These are phyloP conservation scores for Schizophyllum amplum DNA, from an alignment of 1,284 basidiomycete genomes.

Conservation along the genomic window DNA sequence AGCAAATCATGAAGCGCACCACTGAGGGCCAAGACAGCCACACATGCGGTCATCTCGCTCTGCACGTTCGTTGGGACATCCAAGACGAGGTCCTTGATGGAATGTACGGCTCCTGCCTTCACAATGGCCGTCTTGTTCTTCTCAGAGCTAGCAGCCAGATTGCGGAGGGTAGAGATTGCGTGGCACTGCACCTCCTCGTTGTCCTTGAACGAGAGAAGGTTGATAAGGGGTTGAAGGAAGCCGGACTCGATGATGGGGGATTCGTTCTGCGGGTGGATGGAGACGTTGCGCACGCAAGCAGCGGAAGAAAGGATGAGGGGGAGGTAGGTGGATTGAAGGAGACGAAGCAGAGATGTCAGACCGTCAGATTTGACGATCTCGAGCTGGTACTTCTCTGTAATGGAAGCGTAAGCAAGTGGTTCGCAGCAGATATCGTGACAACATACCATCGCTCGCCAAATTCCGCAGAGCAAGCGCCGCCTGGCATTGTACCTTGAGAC, in stretches of 20 bases:
- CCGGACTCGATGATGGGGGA: constrained; percentile 99
- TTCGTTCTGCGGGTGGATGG: constrained; percentile 97
- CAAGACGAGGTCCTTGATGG: constrained; percentile 95
- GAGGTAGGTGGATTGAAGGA: constrained; percentile 94
- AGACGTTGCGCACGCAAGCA: constrained; percentile 98
- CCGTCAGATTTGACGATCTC: constrained; percentile 98
- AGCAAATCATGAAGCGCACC: constrained; percentile 40
- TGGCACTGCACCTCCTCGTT: constrained; percentile 99
- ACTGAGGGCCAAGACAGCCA: constrained; percentile 89
- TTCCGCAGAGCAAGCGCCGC: constrained; percentile 95
- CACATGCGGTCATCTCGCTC: constrained; percentile 99
- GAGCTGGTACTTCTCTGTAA: constrained; percentile 92
- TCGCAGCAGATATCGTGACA: neutral
- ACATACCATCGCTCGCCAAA: constrained; percentile 89
- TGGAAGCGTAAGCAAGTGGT: neutral
- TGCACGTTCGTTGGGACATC: constrained; percentile 96
- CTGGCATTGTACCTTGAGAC: constrained; percentile 98
- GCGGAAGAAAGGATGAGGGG: constrained; percentile 99
- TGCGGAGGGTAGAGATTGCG: constrained; percentile 97
- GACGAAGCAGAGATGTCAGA: constrained; percentile 85
- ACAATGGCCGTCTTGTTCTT: constrained; percentile 99
- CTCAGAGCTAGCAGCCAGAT: constrained; percentile 95
- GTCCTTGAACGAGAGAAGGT: constrained; percentile 94
- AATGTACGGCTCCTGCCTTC: constrained; percentile 95
- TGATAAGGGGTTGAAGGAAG: constrained; percentile 94